Percentiles rank a stretch among this genome's conserved stretches.
Evolutionary conservation across 225 moss, liverwort and hornwort species (phyloP).

Genomic region (Marchantia paleacea): DNA sequence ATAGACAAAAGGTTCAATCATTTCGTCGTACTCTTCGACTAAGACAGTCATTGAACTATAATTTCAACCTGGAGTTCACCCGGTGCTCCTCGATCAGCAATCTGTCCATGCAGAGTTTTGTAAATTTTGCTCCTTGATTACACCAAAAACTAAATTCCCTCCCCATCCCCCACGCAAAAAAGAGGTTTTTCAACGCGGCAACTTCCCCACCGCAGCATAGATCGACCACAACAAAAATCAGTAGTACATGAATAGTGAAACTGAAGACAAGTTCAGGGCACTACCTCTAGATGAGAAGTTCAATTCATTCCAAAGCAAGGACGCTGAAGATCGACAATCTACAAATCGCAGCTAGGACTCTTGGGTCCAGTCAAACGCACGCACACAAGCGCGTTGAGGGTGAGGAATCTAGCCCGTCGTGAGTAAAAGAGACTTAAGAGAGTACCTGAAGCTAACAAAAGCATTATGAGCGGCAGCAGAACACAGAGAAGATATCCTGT

Average conservation of each 20-base stretch:
- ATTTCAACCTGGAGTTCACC: too few relatives aligned
- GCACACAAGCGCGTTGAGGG: not conserved
- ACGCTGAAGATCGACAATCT: not conserved
- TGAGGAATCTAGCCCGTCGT: not conserved
- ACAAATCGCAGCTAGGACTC: not conserved
- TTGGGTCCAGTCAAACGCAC: not conserved
- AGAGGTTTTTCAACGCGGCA: too few relatives aligned
- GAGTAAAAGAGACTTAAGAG: not conserved
- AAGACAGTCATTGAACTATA: too few relatives aligned
- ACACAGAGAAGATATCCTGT: not conserved
- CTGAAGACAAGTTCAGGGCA: not conserved
- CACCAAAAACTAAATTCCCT: too few relatives aligned
- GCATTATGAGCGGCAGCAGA: not conserved
- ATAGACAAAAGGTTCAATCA: too few relatives aligned
- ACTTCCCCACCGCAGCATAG: not conserved
- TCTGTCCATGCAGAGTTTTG: too few relatives aligned
- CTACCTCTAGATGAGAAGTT: not conserved
- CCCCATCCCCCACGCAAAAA: too few relatives aligned
- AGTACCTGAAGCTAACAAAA: slow-evolving; percentile 18
- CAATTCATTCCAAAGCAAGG: not conserved
- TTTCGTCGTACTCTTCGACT: too few relatives aligned
- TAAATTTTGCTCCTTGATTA: too few relatives aligned
- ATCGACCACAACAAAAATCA: not conserved
- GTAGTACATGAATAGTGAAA: not conserved
- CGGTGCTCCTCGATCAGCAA: too few relatives aligned